A percentile compares a stretch with the other conserved stretches of the same genome.
These are phyloP conservation scores for Cephalotrichum gorgonifer DNA, from an alignment of 2,329 filamentous ascomycete species.

Conservation along the genomic window DNA sequence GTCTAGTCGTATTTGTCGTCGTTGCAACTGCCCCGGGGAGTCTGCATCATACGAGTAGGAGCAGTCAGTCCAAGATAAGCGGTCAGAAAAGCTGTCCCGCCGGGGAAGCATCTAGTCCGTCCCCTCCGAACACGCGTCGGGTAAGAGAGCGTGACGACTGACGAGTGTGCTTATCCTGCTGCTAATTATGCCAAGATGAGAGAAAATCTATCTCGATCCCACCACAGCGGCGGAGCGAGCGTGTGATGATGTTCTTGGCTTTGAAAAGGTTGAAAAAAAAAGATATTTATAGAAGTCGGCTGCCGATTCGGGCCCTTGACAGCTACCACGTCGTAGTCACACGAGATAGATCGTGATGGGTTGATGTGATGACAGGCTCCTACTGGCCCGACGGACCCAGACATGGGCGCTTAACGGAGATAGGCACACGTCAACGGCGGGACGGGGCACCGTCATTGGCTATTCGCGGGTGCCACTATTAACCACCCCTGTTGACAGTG, in stretches of 20 bases:
- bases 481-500: not conserved
- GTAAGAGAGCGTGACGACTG: not conserved
- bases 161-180: too few species aligned
- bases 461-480: too few species aligned
- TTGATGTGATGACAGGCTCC: not conserved
- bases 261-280: not conserved
- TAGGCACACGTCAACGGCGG: not conserved
- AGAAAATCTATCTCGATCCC: not conserved
- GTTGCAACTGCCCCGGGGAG: too few species aligned
- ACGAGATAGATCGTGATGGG: not conserved
- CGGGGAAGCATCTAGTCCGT: too few species aligned
- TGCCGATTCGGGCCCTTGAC: not conserved
- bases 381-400: not conserved
- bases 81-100: too few species aligned
- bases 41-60: too few species aligned
- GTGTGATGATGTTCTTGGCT: too few species aligned
- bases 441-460: not conserved
- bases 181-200: not conserved
- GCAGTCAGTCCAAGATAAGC: too few species aligned
- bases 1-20: too few species aligned
- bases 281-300: not conserved
- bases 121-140: too few species aligned
- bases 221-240: not conserved
- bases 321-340: not conserved
- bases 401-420: constrained; percentile 1